Evolutionary conservation across 257 asterid species (phyloP).

Genomic region (Scutellaria galericulata): DNA sequence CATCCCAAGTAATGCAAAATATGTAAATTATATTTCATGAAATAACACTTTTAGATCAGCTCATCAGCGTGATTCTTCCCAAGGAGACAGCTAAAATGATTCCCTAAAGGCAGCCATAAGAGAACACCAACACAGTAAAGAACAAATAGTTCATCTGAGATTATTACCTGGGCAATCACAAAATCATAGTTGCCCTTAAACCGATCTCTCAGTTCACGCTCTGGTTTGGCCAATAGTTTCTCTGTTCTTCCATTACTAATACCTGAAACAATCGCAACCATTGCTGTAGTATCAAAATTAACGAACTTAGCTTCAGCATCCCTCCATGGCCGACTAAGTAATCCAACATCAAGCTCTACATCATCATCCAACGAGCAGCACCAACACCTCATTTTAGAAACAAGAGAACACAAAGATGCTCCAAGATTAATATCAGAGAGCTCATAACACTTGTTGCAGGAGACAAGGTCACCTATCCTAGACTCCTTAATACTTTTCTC

Average conservation of each 20-base stretch:
- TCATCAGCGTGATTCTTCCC: constrained; percentile 1
- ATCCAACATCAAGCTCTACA: constrained; percentile 36
- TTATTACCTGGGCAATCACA: constrained; percentile 78
- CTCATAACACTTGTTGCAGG: constrained; percentile 43
- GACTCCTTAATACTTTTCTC: constrained; percentile 28
- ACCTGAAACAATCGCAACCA: constrained; percentile 88
- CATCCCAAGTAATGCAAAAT: constrained; percentile 17
- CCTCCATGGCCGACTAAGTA: constrained; percentile 25
- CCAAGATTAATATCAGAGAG: constrained; percentile 45
- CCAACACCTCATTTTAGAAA: constrained; percentile 63
- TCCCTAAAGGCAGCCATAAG: neutral
- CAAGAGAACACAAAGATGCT: constrained; percentile 54
- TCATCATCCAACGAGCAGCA: constrained; percentile 50
- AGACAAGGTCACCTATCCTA: constrained; percentile 21
- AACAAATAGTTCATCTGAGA: neutral
- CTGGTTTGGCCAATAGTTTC: constrained; percentile 66
- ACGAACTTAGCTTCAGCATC: constrained; percentile 53
- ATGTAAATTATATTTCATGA: constrained; percentile 11
- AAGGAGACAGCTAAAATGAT: neutral
- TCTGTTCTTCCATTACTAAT: constrained; percentile 72
- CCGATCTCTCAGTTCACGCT: constrained; percentile 68
- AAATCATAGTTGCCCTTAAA: constrained; percentile 84
- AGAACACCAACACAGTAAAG: constrained; percentile 13
- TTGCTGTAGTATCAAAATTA: constrained; percentile 89
- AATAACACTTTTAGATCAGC: constrained; percentile 18